A percentile compares a stretch with the other conserved stretches of the same genome.
These are phyloP conservation scores for Erodium maritimum DNA, from an alignment of 345 rosid genomes.

Conservation along the genomic window DNA sequence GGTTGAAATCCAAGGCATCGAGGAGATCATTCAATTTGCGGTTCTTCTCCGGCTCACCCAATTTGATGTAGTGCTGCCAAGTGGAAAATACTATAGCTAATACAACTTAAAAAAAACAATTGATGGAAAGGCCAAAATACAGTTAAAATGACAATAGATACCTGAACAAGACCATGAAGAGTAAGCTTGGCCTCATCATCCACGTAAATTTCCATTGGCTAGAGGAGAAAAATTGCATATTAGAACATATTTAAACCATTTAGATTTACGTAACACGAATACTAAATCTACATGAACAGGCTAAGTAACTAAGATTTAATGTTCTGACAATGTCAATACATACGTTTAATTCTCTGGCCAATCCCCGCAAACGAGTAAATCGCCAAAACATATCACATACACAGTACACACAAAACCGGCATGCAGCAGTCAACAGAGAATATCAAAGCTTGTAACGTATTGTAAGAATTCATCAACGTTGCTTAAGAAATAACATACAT, in stretches of 20 bases:
- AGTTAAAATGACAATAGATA: slow-evolving; percentile 8
- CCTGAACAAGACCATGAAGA: slow-evolving; percentile 99
- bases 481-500: too few relatives aligned
- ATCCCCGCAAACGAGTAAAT: too few relatives aligned
- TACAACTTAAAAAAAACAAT: neutral
- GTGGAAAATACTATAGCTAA: neutral
- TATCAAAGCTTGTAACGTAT: too few relatives aligned
- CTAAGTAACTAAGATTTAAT: neutral
- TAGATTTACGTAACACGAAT: neutral
- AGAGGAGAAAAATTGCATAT: slow-evolving; percentile 43
- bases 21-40: slow-evolving; percentile 94
- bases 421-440: too few relatives aligned
- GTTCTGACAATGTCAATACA: too few relatives aligned
- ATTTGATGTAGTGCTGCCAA: slow-evolving; percentile 92
- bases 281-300: neutral
- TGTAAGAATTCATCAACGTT: too few relatives aligned
- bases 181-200: slow-evolving; percentile 98
- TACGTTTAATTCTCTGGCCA: too few relatives aligned
- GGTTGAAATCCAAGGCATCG: slow-evolving; percentile 97
- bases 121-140: neutral
- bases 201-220: slow-evolving; percentile 99
- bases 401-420: neutral
- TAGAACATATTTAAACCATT: neutral
- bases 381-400: neutral
- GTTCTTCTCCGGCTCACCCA: slow-evolving; percentile 88